Evolutionary conservation across 345 rosid species (phyloP), one percentile per base, ranked within the genome.

Genomic region (Rubroshorea leprosula): DNA sequence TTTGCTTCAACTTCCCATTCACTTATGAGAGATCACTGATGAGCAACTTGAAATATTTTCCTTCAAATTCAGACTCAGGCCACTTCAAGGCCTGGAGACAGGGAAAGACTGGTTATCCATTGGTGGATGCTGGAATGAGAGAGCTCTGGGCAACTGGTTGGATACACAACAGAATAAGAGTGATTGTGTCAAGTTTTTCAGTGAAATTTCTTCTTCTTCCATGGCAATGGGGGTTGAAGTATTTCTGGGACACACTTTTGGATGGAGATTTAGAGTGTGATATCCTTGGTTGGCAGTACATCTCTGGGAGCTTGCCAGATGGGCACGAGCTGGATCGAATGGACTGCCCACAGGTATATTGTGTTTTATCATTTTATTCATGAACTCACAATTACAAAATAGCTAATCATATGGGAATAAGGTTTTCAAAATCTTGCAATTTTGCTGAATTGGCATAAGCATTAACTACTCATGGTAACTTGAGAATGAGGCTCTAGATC

Each of bases 111-210:
- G 98, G 96, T 21, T 92, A 92, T 65, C 96, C 96, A 0, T 68
- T 92, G 61, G 98, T 91, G 15, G 98, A 91, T 78, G 95, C 96
- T 0, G 98, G 96, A 55, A 91, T 91, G 98, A 86, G 98, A 53
- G 95, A 91, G 80, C 90, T 91, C 44, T 91, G 98, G 98, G 98
- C 98, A 17, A 91, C 93, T 0, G 96, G 98, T 53, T 88, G 98
- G 98, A 63, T 84, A 64, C 98, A 88, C 62, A 88, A 91, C 72
- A 74, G 86, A 70, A 77, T 86, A 54, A 78, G 98, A 74, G 95
- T 88, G 66, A 84, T 88, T 15, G 96, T 84, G 49, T 83, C 93
- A 16, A 84, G 96, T 71, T 92, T 92, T 16, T 87, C 93, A 1
- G 90, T 92, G 60, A 92, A 92, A 65, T 73, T 83, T 71, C 84